Evolutionary conservation across 208 protist genomes (phyloP), one percentile per base, ranked within the genome.

Genomic region (Spongospora subterranea): DNA sequence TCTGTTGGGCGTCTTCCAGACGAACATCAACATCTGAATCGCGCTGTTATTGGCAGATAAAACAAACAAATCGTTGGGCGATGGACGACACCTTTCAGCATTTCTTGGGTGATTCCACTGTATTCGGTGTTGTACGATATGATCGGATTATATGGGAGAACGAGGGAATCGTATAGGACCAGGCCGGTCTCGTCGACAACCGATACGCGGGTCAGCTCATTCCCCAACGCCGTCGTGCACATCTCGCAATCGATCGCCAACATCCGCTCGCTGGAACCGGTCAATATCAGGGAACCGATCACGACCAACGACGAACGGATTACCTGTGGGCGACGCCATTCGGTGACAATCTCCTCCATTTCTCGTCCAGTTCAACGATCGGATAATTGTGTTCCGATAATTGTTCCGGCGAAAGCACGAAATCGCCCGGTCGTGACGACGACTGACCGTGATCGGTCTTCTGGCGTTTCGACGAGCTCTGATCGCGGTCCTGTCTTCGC

Each of bases 101-200:
- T 92, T 13, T 93, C 92, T 54, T n/a, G 24, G 39, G 92, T 93
- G 0, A 93, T 93, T 29, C 92, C 92, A 64, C 77, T 91, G 46
- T 89, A 93, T 50, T 46, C 43, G 6, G 91, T 93, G 50, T 90
- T 82, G 54, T 92, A 93, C 24, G 91, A 65, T 24, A 93, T 39
- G 17, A 92, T 54, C 24, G 66, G 35, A 45, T 46, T 54, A 0
- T 35, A 17, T 13, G 91, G 91, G 43, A 53, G 46, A 46, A 93
- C 89, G 0, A 89, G 45, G 46, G 46, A 32, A 41, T 93, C 91
- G n/a, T 89, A 39, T 0, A 93, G 32, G 32, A 82, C 24, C n/a
- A 45, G 38, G 13, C 65, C 45, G n/a, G 41, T 0, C 0, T n/a
- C 11, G 43, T 93, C 43, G 24, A 90, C 88, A 88, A 88, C 76